These are phyloP conservation scores for Miscanthus lutarioriparius DNA, from an alignment of 176 grass and related monocot species.

Conservation along the genomic window DNA sequence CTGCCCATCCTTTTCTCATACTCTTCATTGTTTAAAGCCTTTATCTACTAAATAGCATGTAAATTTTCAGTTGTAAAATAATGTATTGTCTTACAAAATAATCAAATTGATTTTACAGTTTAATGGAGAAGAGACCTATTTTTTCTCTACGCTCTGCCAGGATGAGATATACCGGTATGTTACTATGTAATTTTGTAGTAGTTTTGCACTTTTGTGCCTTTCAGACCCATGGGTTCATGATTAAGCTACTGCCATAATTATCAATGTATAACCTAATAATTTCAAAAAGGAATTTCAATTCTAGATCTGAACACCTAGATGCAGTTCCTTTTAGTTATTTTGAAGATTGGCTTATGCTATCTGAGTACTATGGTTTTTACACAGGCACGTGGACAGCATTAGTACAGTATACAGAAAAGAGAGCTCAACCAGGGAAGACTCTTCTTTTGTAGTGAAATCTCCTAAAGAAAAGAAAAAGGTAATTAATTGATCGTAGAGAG, in stretches of 20 bases:
- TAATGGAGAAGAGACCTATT: slow-evolving; percentile 67
- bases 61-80: slow-evolving; percentile 14
- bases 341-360: not conserved
- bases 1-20: slow-evolving; percentile 13
- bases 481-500: slow-evolving; percentile 30
- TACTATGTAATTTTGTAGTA: slow-evolving; percentile 13
- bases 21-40: not conserved
- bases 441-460: slow-evolving; percentile 57
- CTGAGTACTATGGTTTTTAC: slow-evolving; percentile 32
- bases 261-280: not conserved
- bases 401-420: slow-evolving; percentile 70
- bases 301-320: slow-evolving; percentile 2
- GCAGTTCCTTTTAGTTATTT: slow-evolving; percentile 10
- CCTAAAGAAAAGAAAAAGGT: slow-evolving; percentile 95
- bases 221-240: slow-evolving; percentile 13
- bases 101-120: slow-evolving; percentile 60
- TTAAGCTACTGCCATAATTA: slow-evolving; percentile 8
- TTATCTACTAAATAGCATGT: not conserved
- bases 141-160: slow-evolving; percentile 77
- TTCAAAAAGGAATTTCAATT: slow-evolving; percentile 16
- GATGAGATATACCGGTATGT: slow-evolving; percentile 82
- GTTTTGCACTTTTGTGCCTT: slow-evolving; percentile 1
- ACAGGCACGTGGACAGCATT: slow-evolving; percentile 72
- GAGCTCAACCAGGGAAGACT: slow-evolving; percentile 44
- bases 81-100: slow-evolving; percentile 14